These are phyloP conservation scores for Vitis labrusca DNA, from an alignment of 164 flowering plant genomes.

Conservation along the genomic window DNA sequence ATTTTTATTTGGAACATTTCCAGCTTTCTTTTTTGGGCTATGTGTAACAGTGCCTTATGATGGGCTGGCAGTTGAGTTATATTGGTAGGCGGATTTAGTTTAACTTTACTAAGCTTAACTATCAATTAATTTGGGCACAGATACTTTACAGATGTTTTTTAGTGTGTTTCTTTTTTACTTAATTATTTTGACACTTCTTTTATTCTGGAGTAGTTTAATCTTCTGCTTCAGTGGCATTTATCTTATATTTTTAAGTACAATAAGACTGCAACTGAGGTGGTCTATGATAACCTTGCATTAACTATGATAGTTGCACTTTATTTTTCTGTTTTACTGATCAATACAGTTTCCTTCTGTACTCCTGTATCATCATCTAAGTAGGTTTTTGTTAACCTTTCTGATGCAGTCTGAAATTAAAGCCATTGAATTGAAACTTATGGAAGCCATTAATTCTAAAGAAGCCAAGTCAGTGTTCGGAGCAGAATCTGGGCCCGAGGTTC, in stretches of 20 bases:
- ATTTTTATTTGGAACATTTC: too few relatives aligned
- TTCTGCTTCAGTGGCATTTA: not conserved
- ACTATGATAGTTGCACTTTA: not conserved
- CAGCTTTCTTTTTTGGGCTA: too few relatives aligned
- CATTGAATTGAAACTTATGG: slow-evolving; percentile 62
- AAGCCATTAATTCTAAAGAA: slow-evolving; percentile 51
- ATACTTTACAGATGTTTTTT: too few relatives aligned
- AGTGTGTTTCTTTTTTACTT: too few relatives aligned
- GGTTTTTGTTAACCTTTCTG: not conserved
- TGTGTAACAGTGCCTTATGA: too few relatives aligned
- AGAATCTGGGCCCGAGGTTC: slow-evolving; percentile 39
- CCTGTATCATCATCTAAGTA: not conserved
- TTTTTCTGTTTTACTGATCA: not conserved
- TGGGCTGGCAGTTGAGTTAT: too few relatives aligned
- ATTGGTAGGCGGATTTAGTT: too few relatives aligned
- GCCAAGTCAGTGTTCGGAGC: slow-evolving; percentile 34
- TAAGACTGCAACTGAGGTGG: not conserved
- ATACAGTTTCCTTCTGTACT: not conserved
- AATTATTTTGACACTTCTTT: not conserved
- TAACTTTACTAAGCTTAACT: too few relatives aligned
- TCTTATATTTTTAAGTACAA: not conserved
- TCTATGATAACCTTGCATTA: not conserved
- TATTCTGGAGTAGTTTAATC: not conserved
- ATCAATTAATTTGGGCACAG: too few relatives aligned
- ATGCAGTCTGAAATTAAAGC: slow-evolving; percentile 65